These are phyloP conservation scores for Podospora didyma DNA, from an alignment of 495 filamentous ascomycete species.

Conservation along the genomic window DNA sequence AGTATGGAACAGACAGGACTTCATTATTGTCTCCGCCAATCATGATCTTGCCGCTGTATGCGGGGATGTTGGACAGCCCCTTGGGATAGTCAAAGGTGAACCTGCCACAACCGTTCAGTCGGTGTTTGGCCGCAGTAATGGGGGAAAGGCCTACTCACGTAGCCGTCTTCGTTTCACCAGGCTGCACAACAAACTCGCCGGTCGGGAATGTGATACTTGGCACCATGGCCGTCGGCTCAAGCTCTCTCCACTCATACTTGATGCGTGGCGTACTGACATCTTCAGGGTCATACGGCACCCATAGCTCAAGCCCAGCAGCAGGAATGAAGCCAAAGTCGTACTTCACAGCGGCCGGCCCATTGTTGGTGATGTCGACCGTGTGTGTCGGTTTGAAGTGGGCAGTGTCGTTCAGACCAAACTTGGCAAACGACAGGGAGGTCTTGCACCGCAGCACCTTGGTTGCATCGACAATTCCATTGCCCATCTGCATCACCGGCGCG, in stretches of 20 bases:
- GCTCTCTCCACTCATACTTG: not conserved
- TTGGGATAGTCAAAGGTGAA: conserved; percentile 10
- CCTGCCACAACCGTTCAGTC: not conserved
- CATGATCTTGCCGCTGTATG: conserved; percentile 8
- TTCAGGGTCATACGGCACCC: not conserved
- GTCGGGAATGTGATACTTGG: not conserved
- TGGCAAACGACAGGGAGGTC: conserved; percentile 33
- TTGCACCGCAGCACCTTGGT: conserved; percentile 37
- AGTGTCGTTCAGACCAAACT: conserved; percentile 43
- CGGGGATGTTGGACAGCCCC: conserved; percentile 1
- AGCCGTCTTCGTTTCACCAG: conserved; percentile 2
- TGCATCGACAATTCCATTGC: conserved; percentile 42
- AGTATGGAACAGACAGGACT: conserved; percentile 3
- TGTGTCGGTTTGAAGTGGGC: conserved; percentile 33
- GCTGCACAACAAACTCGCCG: not conserved
- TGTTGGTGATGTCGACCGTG: conserved; percentile 40
- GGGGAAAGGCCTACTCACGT: not conserved
- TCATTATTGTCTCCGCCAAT: conserved; percentile 7
- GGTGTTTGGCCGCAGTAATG: too few relatives aligned
- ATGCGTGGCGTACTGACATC: not conserved
- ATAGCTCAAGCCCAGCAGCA: not conserved
- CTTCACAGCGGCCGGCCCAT: conserved; percentile 26
- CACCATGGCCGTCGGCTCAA: not conserved
- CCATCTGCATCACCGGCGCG: conserved; percentile 41
- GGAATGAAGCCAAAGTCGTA: conserved; percentile 26